Evolutionary conservation across 805 yeast genomes (phyloP).

Genomic region (Saturnispora besseyi): DNA sequence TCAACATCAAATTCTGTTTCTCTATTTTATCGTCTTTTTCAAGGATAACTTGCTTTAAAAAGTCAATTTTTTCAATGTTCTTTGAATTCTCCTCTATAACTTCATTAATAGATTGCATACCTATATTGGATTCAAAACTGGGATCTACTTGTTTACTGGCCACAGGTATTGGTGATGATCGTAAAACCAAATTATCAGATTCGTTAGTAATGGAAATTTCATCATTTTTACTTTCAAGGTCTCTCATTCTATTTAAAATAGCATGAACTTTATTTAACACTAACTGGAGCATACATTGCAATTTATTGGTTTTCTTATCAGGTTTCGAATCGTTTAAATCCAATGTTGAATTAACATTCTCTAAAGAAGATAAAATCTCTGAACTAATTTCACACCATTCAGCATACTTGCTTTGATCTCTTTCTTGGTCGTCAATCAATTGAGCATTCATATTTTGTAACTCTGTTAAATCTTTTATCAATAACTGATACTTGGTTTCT

Average conservation of each 20-base stretch:
- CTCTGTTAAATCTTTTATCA: not conserved
- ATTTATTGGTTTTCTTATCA: slow-evolving; percentile 1
- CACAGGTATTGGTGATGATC: not conserved
- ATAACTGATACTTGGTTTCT: not conserved
- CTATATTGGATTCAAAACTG: not conserved
- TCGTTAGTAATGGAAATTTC: not conserved
- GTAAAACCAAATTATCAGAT: not conserved
- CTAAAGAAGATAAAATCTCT: slow-evolving; percentile 18
- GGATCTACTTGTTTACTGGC: not conserved
- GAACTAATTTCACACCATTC: slow-evolving; percentile 28
- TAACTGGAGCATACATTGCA: not conserved
- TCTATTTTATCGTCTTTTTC: not conserved
- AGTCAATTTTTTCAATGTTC: not conserved
- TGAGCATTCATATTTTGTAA: slow-evolving; percentile 11
- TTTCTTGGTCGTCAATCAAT: slow-evolving; percentile 16
- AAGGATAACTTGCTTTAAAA: not conserved
- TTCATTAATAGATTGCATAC: not conserved
- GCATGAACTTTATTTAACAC: not conserved
- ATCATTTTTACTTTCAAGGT: not conserved
- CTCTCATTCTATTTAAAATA: not conserved
- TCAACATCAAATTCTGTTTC: not conserved
- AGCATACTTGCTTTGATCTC: slow-evolving; percentile 39
- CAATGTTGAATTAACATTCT: slow-evolving; percentile 18
- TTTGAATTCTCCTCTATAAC: not conserved
- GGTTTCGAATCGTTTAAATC: slow-evolving; percentile 1